These are phyloP conservation scores for Adansonia madagascariensis DNA, from an alignment of 441 rosid genomes.

Conservation along the genomic window DNA sequence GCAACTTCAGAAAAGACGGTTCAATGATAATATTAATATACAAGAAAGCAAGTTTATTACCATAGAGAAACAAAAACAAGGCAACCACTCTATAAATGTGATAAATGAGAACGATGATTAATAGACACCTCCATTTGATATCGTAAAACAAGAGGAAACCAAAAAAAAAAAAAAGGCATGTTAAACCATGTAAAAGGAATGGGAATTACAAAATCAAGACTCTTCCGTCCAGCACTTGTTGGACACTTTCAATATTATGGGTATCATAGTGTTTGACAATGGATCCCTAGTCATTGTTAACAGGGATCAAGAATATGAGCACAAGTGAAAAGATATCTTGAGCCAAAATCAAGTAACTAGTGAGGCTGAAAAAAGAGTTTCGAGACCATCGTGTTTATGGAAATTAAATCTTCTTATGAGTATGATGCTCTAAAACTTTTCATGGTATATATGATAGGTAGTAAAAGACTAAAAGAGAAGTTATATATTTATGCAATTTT, in stretches of 20 bases:
- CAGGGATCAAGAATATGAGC: constrained; percentile 2
- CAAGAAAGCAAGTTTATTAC: background rate
- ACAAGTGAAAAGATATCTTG: constrained; percentile 16
- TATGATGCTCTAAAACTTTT: background rate
- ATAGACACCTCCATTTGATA: background rate
- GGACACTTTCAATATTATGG: background rate
- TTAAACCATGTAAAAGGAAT: background rate
- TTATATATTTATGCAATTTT: background rate
- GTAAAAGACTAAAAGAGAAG: background rate
- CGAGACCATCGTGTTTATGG: background rate
- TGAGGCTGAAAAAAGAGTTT: background rate
- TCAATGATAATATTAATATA: background rate
- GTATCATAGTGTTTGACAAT: constrained; percentile 14
- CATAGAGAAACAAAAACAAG: constrained; percentile 13
- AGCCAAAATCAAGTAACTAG: constrained; percentile 1
- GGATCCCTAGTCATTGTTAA: constrained; percentile 16
- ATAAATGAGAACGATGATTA: background rate
- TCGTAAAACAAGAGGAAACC: background rate
- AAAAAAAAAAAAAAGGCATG: background rate
- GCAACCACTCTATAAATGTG: background rate
- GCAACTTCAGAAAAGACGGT: constrained; percentile 16
- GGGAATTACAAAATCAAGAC: background rate
- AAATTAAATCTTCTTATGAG: background rate
- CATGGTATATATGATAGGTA: background rate
- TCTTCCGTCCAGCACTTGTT: background rate